Percentiles rank a stretch among this genome's conserved stretches.
Conservation (phyloP, 345 rosid genomes). For the Litchi chinensis region DNA sequence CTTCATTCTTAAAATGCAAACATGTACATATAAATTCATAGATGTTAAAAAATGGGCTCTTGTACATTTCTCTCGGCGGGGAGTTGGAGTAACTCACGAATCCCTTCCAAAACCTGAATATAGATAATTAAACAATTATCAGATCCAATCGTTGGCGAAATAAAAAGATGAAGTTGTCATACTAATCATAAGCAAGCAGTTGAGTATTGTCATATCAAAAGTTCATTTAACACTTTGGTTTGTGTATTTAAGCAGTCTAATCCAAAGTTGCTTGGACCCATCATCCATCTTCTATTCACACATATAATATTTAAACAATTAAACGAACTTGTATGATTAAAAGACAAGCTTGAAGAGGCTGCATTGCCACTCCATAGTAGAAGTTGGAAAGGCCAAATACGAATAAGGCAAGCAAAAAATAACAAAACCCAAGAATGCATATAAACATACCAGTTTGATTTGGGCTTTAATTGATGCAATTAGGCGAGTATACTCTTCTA, state of each 20-base stretch:
- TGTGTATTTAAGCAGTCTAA: not conserved
- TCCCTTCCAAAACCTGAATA: constrained; percentile 46
- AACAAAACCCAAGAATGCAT: not conserved
- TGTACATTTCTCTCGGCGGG: constrained; percentile 33
- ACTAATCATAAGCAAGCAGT: not conserved
- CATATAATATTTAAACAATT: not conserved
- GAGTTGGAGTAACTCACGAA: constrained; percentile 47
- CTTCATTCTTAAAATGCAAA: not conserved
- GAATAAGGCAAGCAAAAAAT: not conserved
- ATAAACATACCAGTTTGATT: constrained; percentile 64
- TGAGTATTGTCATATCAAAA: not conserved
- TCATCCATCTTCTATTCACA: not conserved
- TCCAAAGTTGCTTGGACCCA: not conserved
- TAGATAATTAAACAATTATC: not conserved
- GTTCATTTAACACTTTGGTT: not conserved
- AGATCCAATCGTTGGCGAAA: not conserved
- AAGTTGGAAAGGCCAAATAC: not conserved
- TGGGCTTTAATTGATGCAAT: constrained; percentile 78
- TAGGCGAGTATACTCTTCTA: constrained; percentile 58
- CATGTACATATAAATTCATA: not conserved
- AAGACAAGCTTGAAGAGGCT: not conserved
- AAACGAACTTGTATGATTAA: not conserved
- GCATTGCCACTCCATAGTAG: not conserved
- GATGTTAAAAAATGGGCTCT: constrained; percentile 26
- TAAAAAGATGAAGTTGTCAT: not conserved